Conservation (phyloP, 208 protist genomes). For the Leishmania arabica region DNA sequence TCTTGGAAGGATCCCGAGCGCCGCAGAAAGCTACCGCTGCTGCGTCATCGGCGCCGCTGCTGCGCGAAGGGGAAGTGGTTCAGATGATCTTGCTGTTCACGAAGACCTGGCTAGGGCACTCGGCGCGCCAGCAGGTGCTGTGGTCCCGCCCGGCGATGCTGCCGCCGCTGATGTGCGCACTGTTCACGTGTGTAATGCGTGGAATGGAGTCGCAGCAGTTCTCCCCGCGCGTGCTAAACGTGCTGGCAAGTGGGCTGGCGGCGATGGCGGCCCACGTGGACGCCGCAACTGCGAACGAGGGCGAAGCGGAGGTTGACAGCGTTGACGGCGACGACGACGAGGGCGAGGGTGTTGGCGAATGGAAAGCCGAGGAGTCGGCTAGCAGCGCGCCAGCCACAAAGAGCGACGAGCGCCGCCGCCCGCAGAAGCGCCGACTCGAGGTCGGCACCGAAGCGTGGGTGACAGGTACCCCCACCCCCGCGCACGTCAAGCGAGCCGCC, state of each 20-base stretch:
- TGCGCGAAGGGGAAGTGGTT: slow-evolving; percentile 21
- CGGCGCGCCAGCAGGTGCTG: slow-evolving; percentile 33
- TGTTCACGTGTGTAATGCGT: slow-evolving; percentile 52
- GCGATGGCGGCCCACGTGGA: slow-evolving; percentile 33
- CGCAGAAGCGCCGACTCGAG: neutral
- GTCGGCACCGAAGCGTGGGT: neutral
- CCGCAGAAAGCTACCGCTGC: neutral
- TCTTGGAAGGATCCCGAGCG: slow-evolving; percentile 6
- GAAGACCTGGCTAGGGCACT: slow-evolving; percentile 22
- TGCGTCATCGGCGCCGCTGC: neutral
- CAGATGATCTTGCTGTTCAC: slow-evolving; percentile 26
- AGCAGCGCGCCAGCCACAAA: neutral
- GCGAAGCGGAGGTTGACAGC: slow-evolving; percentile 10
- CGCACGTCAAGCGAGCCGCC: slow-evolving; percentile 40
- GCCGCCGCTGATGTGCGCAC: slow-evolving; percentile 45
- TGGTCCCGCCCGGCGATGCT: slow-evolving; percentile 59
- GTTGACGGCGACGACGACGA: slow-evolving; percentile 12
- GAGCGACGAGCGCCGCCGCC: neutral
- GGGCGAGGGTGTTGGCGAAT: neutral
- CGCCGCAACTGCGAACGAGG: slow-evolving; percentile 30
- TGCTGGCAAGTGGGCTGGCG: slow-evolving; percentile 38
- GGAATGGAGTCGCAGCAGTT: slow-evolving; percentile 42
- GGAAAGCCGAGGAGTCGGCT: slow-evolving; percentile 1
- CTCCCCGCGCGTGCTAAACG: slow-evolving; percentile 54
- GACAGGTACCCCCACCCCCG: neutral